Evolutionary conservation across 306 rosid genomes (phyloP), one percentile per base, ranked within the genome.

Genomic region (Vicia villosa): DNA sequence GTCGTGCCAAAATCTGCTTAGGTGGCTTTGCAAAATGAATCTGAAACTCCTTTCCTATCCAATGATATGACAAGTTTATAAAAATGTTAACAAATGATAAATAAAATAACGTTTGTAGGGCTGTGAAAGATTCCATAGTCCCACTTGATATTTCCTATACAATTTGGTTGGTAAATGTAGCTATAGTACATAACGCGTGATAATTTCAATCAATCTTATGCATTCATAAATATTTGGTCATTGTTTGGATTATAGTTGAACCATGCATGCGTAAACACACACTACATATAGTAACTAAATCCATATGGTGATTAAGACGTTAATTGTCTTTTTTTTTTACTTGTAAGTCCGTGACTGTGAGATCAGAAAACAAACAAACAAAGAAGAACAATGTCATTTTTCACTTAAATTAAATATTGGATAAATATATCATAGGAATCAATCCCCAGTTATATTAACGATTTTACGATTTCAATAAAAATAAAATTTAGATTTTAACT

Each of bases 341-440:
- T 49, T 17, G 45, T 22, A 21, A 64, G 10, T 37, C 69, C 57
- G 75, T 67, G 74, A 74, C 47, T 5, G 70, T 59, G 56, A 66
- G 57, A 74, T 0, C 6, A 20, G 20, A 47, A 26, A 6, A 26
- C 62, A 56, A 21, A 26, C 62, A 56, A 51, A 5, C 30, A 20
- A 19, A 50, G 6, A 19, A n/a, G n/a, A n/a, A 51, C 10, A 51
- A 51, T 51, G 58, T 10, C 55, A 16, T 49, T 17, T 49, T 51
- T 20, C 58, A 20, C 28, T 51, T 51, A 10, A 51, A 51, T 30
- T 30, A 30, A 30, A 30, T 30, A 28, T 28, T 26, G 28, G 28
- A 26, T 26, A 26, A 26, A 26, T 26, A 3, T 26, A 4, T 26
- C 28, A 2, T 26, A 26, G 28, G 3, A 2, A 26, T 26, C 4